Conservation (phyloP, 495 filamentous ascomycete species). For the Clohesyomyces aquaticus region DNA sequence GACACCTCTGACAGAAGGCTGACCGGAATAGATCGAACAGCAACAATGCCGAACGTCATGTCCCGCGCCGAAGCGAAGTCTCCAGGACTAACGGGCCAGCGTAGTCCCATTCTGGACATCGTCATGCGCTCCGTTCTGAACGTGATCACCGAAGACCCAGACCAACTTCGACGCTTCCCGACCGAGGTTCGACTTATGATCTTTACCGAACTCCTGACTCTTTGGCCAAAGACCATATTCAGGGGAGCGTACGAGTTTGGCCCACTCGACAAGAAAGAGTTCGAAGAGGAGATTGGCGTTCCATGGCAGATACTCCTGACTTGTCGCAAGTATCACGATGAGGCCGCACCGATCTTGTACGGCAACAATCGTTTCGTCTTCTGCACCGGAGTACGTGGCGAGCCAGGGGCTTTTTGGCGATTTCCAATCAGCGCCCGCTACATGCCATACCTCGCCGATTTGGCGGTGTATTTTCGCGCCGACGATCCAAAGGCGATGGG, state of each 20-base stretch:
- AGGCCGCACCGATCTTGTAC: conserved; percentile 26
- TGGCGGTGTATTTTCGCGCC: conserved; percentile 28
- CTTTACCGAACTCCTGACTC: conserved; percentile 24
- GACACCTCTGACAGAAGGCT: no score
- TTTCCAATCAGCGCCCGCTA: conserved; percentile 20
- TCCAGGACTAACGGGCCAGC: not conserved
- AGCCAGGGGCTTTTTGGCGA: conserved; percentile 15
- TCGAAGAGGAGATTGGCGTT: conserved; percentile 6
- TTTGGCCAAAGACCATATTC: conserved; percentile 8
- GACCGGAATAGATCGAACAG: not conserved
- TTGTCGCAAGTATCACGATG: conserved; percentile 30
- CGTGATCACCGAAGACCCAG: not conserved
- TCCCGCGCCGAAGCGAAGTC: not conserved
- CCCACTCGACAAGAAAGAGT: conserved; percentile 16
- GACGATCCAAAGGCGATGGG: conserved; percentile 9
- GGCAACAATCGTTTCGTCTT: conserved; percentile 20
- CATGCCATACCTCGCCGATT: conserved; percentile 18
- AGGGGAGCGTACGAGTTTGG: conserved; percentile 20
- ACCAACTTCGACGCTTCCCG: conserved; percentile 17
- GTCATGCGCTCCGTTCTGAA: not conserved
- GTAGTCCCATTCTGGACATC: conserved; percentile 14
- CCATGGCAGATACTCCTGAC: conserved; percentile 27
- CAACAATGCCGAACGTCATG: conserved; percentile 11
- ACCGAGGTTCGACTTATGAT: conserved; percentile 34
- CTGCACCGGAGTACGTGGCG: conserved; percentile 22